phyloP scores from a whole-genome alignment of 2,329 filamentous ascomycete species.

The Microdochium paspali region DNA sequence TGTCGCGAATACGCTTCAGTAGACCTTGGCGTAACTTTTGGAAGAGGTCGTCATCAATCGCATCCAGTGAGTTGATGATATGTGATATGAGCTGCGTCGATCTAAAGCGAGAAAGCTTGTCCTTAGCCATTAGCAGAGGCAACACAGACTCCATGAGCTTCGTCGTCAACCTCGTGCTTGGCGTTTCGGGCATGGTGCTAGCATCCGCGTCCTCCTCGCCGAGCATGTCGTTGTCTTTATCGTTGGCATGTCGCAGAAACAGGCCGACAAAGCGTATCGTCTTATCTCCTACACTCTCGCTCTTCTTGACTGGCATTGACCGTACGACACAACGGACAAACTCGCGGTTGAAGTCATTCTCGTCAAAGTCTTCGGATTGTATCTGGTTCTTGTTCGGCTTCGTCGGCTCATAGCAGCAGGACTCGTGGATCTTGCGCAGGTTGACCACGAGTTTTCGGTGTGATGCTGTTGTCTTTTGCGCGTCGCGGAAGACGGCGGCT shows the following conservation, averaged over 20 bases:
- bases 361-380: slow-evolving; percentile 60
- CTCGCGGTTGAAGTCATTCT: slow-evolving; percentile 81
- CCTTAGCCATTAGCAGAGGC: slow-evolving; percentile 73
- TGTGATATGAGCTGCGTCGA: slow-evolving; percentile 85
- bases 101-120: slow-evolving; percentile 85
- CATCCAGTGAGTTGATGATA: slow-evolving; percentile 84
- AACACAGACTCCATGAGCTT: slow-evolving; percentile 65
- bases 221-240: slow-evolving; percentile 61
- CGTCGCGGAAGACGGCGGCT: slow-evolving; percentile 65
- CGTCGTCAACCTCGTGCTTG: slow-evolving; percentile 69
- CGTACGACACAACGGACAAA: slow-evolving; percentile 74
- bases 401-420: slow-evolving; percentile 60
- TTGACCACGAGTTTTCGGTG: slow-evolving; percentile 85
- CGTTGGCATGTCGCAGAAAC: slow-evolving; percentile 66
- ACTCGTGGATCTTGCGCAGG: slow-evolving; percentile 82
- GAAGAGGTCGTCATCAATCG: slow-evolving; percentile 87
- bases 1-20: slow-evolving; percentile 81
- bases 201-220: slow-evolving; percentile 58
- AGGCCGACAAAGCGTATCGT: slow-evolving; percentile 79
- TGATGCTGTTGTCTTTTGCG: slow-evolving; percentile 80
- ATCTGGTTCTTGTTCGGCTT: slow-evolving; percentile 39
- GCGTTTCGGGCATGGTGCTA: slow-evolving; percentile 69
- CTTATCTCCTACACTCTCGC: slow-evolving; percentile 79
- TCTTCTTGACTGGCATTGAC: slow-evolving; percentile 82
- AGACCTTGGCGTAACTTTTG: slow-evolving; percentile 70